Evolutionary conservation across 2,329 filamentous ascomycete genomes (phyloP).

Genomic region (Aspergillus brasiliensis): DNA sequence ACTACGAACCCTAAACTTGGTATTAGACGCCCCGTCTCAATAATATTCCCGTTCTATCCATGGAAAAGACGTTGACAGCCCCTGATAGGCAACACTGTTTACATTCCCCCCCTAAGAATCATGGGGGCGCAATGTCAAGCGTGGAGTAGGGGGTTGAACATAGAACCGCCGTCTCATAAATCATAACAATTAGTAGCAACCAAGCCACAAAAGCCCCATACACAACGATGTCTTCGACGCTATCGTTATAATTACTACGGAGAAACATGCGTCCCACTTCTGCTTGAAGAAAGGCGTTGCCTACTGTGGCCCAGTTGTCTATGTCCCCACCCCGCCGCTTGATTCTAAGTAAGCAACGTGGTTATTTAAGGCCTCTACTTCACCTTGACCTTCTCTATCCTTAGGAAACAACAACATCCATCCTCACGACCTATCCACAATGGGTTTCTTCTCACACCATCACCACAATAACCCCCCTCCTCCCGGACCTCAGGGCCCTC

Average conservation of each 20-base stretch:
- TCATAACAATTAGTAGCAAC: not conserved
- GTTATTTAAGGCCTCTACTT: conserved; percentile 2
- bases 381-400: not conserved
- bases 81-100: conserved; percentile 4
- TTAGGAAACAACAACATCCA: not conserved
- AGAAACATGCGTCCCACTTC: not conserved
- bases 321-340: not conserved
- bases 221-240: not conserved
- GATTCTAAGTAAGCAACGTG: not conserved
- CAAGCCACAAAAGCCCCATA: not conserved
- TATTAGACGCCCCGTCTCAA: not conserved
- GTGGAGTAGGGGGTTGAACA: not conserved
- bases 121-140: not conserved
- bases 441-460: conserved; percentile 2
- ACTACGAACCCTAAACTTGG: not conserved
- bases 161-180: not conserved
- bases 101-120: not conserved
- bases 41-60: not conserved
- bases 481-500: not conserved
- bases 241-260: not conserved
- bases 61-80: not conserved
- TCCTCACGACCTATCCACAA: not conserved
- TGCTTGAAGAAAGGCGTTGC: conserved; percentile 1
- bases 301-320: not conserved
- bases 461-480: conserved; percentile 4